phyloP scores from a whole-genome alignment of 371 early-diverging fungal species.

The Rhizopus arrhizus region DNA sequence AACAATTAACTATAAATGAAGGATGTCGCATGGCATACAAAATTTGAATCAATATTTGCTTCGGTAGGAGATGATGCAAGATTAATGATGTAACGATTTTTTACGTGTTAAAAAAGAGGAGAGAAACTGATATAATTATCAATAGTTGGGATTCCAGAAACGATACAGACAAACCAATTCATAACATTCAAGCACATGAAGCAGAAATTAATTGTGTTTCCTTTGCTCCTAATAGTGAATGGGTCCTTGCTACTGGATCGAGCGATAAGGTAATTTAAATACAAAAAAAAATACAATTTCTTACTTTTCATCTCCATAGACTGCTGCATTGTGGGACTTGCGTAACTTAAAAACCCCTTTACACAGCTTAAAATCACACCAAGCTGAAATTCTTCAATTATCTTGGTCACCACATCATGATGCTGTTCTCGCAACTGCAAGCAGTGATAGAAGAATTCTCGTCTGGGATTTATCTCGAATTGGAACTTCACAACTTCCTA shows the following conservation, averaged over 20 bases:
- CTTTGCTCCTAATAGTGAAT: conserved; percentile 90
- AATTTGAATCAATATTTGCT: conserved; percentile 84
- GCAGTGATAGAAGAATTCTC: conserved; percentile 90
- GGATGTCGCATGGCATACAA: conserved; percentile 94
- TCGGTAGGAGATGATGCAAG: conserved; percentile 96
- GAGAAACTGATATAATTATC: neutral
- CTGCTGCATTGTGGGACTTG: conserved; percentile 96
- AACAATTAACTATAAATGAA: conserved; percentile 22
- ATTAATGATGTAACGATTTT: conserved; percentile 74
- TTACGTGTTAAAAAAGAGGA: neutral
- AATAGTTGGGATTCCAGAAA: conserved; percentile 74
- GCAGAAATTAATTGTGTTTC: conserved; percentile 94
- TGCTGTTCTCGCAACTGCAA: conserved; percentile 90
- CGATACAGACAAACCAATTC: conserved; percentile 62
- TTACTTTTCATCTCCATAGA: conserved; percentile 37
- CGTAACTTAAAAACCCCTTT: conserved; percentile 83
- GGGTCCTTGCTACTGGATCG: conserved; percentile 93
- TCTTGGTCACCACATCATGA: conserved; percentile 97
- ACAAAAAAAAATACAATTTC: neutral
- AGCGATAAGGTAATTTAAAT: conserved; percentile 75
- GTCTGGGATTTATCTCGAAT: conserved; percentile 96
- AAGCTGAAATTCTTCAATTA: conserved; percentile 91
- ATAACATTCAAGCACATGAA: conserved; percentile 84
- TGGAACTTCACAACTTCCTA: conserved; percentile 88
- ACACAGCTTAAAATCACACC: conserved; percentile 86